Evolutionary conservation across 805 yeast species (phyloP).

Genomic region (Sporopachydermia lactativora): DNA sequence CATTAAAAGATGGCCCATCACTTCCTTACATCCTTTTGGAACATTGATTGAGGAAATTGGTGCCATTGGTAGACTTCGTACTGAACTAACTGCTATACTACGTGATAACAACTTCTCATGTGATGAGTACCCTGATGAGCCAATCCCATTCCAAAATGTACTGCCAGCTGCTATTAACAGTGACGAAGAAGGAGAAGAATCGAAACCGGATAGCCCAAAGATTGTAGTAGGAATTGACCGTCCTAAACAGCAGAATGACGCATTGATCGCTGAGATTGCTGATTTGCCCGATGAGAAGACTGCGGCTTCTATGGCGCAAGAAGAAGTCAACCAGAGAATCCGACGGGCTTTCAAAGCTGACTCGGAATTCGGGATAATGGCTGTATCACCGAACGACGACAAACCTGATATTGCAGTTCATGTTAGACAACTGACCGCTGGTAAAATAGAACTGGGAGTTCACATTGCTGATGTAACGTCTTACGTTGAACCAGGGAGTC

Average conservation of each 20-base stretch:
- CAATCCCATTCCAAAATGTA: slow-evolving; percentile 11
- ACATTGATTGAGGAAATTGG: slow-evolving; percentile 83
- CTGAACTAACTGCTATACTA: slow-evolving; percentile 78
- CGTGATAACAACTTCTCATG: slow-evolving; percentile 43
- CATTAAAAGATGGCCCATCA: slow-evolving; percentile 97
- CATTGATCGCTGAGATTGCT: slow-evolving; percentile 3
- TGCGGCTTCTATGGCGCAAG: slow-evolving; percentile 8
- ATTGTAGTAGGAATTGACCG: slow-evolving; percentile 42
- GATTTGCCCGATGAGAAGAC: slow-evolving; percentile 9
- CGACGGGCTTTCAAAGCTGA: slow-evolving; percentile 44
- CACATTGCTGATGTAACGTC: slow-evolving; percentile 74
- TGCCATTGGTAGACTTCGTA: slow-evolving; percentile 54
- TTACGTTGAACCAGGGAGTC: slow-evolving; percentile 56
- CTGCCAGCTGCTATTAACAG: not conserved
- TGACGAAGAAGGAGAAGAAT: slow-evolving; percentile 41
- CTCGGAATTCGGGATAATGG: slow-evolving; percentile 40
- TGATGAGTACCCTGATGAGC: slow-evolving; percentile 24
- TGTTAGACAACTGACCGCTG: slow-evolving; percentile 45
- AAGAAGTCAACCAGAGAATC: slow-evolving; percentile 17
- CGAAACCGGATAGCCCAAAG: slow-evolving; percentile 41
- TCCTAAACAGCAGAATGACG: slow-evolving; percentile 11
- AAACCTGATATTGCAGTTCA: slow-evolving; percentile 72
- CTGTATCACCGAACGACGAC: slow-evolving; percentile 42
- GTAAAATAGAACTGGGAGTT: slow-evolving; percentile 67
- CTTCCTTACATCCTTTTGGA: slow-evolving; percentile 96